These are phyloP conservation scores for Oryza brachyantha DNA, from an alignment of 176 grass and related monocot genomes.

Conservation along the genomic window DNA sequence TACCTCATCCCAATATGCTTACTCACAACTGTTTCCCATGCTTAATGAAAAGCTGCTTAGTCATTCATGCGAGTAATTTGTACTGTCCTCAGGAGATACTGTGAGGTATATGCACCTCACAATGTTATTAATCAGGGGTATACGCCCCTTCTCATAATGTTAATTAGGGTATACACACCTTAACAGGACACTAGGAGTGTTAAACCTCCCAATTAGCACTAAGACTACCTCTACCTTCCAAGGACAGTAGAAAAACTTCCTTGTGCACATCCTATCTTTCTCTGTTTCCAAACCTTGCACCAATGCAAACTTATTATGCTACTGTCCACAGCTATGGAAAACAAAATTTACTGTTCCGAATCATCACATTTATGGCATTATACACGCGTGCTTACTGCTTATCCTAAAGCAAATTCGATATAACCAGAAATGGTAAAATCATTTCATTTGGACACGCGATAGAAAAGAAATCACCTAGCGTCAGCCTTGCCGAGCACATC, in stretches of 20 bases:
- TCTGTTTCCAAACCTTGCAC: background rate
- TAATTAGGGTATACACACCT: background rate
- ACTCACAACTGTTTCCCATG: background rate
- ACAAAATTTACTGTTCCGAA: background rate
- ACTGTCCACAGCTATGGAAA: background rate
- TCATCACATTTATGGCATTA: background rate
- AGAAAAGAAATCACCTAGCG: conserved; percentile 34
- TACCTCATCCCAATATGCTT: no score
- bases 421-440: background rate
- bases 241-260: background rate
- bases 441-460: background rate
- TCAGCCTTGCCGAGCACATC: conserved; percentile 65
- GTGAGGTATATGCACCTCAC: background rate
- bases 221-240: background rate
- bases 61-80: background rate
- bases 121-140: no score
- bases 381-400: background rate
- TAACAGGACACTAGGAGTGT: no score
- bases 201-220: background rate
- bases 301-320: background rate
- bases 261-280: background rate
- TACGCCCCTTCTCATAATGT: no score
- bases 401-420: background rate
- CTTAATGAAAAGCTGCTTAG: background rate
- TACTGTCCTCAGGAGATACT: background rate